phyloP scores from a whole-genome alignment of 495 filamentous ascomycete species.

The Penicillium pancosmium region DNA sequence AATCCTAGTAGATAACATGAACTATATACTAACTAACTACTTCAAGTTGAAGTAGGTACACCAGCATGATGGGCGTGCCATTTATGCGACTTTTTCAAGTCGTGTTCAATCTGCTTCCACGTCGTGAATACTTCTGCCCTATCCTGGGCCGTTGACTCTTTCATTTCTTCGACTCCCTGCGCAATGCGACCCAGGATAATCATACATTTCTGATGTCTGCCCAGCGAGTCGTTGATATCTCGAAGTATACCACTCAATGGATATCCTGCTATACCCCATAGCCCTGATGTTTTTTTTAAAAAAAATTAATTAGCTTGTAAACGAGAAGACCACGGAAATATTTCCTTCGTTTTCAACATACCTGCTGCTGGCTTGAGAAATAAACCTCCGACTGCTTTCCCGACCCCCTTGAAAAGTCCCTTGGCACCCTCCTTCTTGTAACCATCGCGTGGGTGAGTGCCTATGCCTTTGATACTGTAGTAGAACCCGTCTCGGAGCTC shows the following conservation, averaged over 20 bases:
- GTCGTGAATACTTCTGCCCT: conserved; percentile 20
- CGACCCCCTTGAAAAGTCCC: conserved; percentile 75
- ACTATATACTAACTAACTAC: too few species aligned
- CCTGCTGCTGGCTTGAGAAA: conserved; percentile 71
- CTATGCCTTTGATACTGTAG: conserved; percentile 72
- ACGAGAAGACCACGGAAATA: neutral
- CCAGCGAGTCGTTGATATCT: conserved; percentile 59
- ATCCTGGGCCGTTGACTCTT: conserved; percentile 16
- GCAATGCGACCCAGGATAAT: conserved; percentile 26
- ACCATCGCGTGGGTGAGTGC: conserved; percentile 71
- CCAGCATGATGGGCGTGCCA: neutral
- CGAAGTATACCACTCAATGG: conserved; percentile 74
- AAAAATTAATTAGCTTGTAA: conserved; percentile 28
- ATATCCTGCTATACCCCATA: conserved; percentile 72
- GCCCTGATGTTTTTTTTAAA: conserved; percentile 15
- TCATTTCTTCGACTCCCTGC: conserved; percentile 31
- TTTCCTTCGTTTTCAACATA: conserved; percentile 29
- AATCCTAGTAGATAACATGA: too few species aligned
- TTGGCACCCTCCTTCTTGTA: conserved; percentile 67
- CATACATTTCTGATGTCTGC: conserved; percentile 17
- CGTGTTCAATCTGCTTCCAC: conserved; percentile 23
- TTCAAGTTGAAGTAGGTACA: too few species aligned
- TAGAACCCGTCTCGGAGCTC: conserved; percentile 69
- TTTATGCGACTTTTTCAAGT: neutral
- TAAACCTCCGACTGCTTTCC: conserved; percentile 73